Conservation (phyloP, 2,329 filamentous ascomycete species). For the Furcasterigmium furcatum region DNA sequence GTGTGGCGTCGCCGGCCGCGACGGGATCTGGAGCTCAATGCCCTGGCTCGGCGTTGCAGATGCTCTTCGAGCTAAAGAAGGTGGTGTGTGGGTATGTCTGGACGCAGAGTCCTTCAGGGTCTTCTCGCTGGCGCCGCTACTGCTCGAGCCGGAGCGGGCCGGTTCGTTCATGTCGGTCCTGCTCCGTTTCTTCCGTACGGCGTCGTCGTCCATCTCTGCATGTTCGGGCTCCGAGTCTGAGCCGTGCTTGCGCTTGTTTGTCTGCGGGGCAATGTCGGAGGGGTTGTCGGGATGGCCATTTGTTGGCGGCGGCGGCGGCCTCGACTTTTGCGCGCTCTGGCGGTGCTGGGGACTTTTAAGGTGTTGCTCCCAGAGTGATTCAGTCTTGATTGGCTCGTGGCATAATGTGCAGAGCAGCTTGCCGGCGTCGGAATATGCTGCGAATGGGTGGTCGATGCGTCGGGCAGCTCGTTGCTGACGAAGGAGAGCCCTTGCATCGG, state of each 20-base stretch:
- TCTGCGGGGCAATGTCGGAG: neutral
- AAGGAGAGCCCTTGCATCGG: slow-evolving; percentile 76
- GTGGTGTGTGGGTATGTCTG: slow-evolving; percentile 29
- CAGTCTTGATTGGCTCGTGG: slow-evolving; percentile 60
- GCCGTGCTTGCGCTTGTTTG: slow-evolving; percentile 24
- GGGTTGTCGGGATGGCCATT: neutral
- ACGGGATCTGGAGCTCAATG: slow-evolving; percentile 61
- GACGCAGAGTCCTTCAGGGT: slow-evolving; percentile 14
- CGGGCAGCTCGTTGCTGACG: slow-evolving; percentile 74
- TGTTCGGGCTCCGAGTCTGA: slow-evolving; percentile 17
- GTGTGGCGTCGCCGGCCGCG: slow-evolving; percentile 56
- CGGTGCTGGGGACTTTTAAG: slow-evolving; percentile 43
- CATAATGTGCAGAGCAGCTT: slow-evolving; percentile 68
- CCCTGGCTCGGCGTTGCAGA: slow-evolving; percentile 52
- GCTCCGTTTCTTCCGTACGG: slow-evolving; percentile 41
- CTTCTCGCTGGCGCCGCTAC: slow-evolving; percentile 4
- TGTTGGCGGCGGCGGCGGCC: neutral
- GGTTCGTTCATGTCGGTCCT: slow-evolving; percentile 27
- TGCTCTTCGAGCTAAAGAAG: slow-evolving; percentile 39
- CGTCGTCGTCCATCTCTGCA: slow-evolving; percentile 23
- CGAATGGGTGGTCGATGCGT: slow-evolving; percentile 67
- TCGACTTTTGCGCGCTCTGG: slow-evolving; percentile 2
- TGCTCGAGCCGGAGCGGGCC: slow-evolving; percentile 11
- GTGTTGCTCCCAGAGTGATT: slow-evolving; percentile 66
- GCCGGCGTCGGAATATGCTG: slow-evolving; percentile 64